Evolutionary conservation across 495 filamentous ascomycete species (phyloP).

Genomic region (Penicillium canariense): DNA sequence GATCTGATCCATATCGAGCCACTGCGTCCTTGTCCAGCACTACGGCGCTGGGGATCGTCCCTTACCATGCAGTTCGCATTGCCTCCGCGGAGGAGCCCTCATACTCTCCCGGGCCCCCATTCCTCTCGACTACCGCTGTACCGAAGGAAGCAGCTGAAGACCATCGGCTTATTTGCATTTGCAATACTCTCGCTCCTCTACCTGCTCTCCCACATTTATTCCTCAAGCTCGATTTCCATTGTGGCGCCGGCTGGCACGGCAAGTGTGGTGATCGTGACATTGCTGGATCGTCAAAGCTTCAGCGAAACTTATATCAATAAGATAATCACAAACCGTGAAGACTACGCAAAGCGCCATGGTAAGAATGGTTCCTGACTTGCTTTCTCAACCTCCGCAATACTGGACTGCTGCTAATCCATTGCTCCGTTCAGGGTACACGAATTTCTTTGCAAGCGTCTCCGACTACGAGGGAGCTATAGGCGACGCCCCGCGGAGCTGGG

Average conservation of each 20-base stretch:
- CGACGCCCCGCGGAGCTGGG: slow-evolving; percentile 68
- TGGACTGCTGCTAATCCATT: slow-evolving; percentile 2
- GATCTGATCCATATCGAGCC: slow-evolving; percentile 11
- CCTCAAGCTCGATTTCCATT: slow-evolving; percentile 30
- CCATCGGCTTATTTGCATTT: slow-evolving; percentile 56
- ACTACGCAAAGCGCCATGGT: slow-evolving; percentile 91
- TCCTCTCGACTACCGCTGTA: slow-evolving; percentile 59
- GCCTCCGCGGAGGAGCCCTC: slow-evolving; percentile 77
- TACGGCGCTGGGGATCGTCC: slow-evolving; percentile 21
- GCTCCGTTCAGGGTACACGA: slow-evolving; percentile 68
- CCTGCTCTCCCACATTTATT: slow-evolving; percentile 54
- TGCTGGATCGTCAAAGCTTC: slow-evolving; percentile 63
- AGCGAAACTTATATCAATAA: slow-evolving; percentile 62
- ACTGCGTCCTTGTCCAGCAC: slow-evolving; percentile 10
- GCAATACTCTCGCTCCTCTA: slow-evolving; percentile 60
- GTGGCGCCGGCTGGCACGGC: slow-evolving; percentile 66
- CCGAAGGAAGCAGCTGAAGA: slow-evolving; percentile 65
- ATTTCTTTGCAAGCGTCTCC: slow-evolving; percentile 71
- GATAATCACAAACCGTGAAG: slow-evolving; percentile 76
- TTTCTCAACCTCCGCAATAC: neutral
- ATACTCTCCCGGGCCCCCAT: slow-evolving; percentile 60
- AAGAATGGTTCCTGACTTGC: slow-evolving; percentile 25
- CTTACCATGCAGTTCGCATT: slow-evolving; percentile 84
- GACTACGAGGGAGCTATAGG: slow-evolving; percentile 68
- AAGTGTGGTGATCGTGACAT: slow-evolving; percentile 81